Percentiles rank a stretch among this genome's conserved stretches.
These are phyloP conservation scores for Aegilops speltoides DNA, from an alignment of 176 grass and related monocot species.

Conservation along the genomic window DNA sequence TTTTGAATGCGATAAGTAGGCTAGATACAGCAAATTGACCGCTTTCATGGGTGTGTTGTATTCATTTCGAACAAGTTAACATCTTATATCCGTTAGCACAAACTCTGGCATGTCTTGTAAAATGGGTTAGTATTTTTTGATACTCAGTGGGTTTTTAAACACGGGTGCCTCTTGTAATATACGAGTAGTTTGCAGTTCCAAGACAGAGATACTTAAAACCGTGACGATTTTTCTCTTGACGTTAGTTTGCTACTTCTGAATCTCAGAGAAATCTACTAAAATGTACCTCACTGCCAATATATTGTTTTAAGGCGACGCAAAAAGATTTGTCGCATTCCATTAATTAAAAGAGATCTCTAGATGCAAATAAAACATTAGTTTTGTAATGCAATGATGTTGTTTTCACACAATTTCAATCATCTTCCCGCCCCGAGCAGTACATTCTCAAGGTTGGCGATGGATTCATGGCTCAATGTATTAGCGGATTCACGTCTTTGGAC, in stretches of 20 bases:
- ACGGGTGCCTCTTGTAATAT: too few species aligned
- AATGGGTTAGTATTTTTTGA: too few species aligned
- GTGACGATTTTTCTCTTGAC: background rate
- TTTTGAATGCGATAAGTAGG: too few species aligned
- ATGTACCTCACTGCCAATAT: background rate
- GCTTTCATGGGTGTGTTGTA: too few species aligned
- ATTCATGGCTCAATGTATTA: conserved; percentile 50
- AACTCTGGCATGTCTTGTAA: too few species aligned
- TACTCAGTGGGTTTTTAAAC: too few species aligned
- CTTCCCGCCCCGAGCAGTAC: conserved; percentile 41
- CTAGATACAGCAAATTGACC: too few species aligned
- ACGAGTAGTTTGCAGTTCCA: too few species aligned
- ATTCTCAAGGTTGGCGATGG: conserved; percentile 64
- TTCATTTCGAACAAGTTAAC: too few species aligned
- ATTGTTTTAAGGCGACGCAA: background rate
- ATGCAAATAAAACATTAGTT: background rate
- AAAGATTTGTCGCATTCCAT: too few species aligned
- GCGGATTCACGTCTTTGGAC: conserved; percentile 64
- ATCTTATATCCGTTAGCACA: too few species aligned
- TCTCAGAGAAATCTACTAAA: background rate
- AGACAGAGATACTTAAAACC: background rate
- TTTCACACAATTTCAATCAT: background rate
- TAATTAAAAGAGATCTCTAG: too few species aligned
- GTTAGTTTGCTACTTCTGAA: background rate
- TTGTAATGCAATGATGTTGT: background rate